Conservation (phyloP, 2,329 filamentous ascomycete genomes). For the Penicillium sp. region DNA sequence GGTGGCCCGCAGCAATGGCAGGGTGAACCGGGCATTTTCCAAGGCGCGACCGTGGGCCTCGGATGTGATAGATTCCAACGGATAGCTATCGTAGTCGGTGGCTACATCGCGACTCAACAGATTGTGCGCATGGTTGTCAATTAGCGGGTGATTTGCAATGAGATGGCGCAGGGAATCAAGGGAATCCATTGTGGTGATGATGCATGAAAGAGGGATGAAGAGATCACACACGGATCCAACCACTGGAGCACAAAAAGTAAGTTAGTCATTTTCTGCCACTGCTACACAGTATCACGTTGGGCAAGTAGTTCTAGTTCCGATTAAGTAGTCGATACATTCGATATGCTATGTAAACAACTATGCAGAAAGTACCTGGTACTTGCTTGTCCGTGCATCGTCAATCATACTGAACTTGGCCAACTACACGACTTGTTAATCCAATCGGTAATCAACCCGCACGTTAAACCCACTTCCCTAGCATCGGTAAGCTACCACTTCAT, state of each 20-base stretch:
- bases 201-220: neutral
- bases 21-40: slow-evolving; percentile 58
- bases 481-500: neutral
- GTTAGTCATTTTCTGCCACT: neutral
- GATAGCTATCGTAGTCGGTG: slow-evolving; percentile 37
- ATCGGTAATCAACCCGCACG: neutral
- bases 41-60: slow-evolving; percentile 72
- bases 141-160: slow-evolving; percentile 43
- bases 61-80: slow-evolving; percentile 65
- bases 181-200: slow-evolving; percentile 22
- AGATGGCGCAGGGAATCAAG: slow-evolving; percentile 36
- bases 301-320: neutral
- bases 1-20: slow-evolving; percentile 69
- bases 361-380: neutral
- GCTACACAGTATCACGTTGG: neutral
- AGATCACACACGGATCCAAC: neutral
- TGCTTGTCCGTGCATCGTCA: slow-evolving; percentile 9
- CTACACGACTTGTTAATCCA: slow-evolving; percentile 18
- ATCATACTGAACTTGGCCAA: slow-evolving; percentile 19
- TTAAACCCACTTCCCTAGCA: neutral
- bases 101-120: slow-evolving; percentile 37
- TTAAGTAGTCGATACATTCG: neutral
- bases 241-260: neutral
- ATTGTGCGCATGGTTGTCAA: slow-evolving; percentile 52
- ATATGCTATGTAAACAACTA: neutral